Conservation (phyloP, 2,329 filamentous ascomycete genomes). For the Botrytis medusae region DNA sequence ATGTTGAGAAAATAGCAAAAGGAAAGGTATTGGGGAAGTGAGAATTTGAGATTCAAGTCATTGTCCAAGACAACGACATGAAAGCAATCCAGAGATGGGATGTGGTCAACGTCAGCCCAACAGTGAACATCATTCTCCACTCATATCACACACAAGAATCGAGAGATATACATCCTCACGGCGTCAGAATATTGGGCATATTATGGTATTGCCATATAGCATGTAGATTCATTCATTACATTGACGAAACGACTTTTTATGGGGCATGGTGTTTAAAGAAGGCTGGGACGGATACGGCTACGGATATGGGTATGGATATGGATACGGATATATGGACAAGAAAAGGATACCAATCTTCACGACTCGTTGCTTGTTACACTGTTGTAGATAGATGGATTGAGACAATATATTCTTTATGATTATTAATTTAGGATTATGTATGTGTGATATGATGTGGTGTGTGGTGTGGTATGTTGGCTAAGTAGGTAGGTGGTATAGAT, state of each 20-base stretch:
- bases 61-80: neutral
- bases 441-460: too few relatives aligned
- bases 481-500: neutral
- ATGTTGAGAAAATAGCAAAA: neutral
- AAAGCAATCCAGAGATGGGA: neutral
- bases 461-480: too few relatives aligned
- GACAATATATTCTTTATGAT: neutral
- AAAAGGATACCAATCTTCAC: slow-evolving; percentile 2
- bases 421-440: neutral
- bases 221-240: neutral
- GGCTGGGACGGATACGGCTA: neutral
- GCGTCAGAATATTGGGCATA: neutral
- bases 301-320: neutral
- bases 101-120: neutral
- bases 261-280: slow-evolving; percentile 1
- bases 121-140: neutral
- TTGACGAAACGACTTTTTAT: neutral
- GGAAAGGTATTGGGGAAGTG: slow-evolving; percentile 44
- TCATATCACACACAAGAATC: neutral
- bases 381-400: neutral
- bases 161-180: neutral
- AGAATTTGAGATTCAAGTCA: slow-evolving; percentile 63
- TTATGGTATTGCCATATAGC: neutral
- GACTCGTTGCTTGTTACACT: neutral
- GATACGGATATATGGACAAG: neutral